Conservation (phyloP, 2,329 filamentous ascomycete species). For the Lasiodiplodia hormozganensis region DNA sequence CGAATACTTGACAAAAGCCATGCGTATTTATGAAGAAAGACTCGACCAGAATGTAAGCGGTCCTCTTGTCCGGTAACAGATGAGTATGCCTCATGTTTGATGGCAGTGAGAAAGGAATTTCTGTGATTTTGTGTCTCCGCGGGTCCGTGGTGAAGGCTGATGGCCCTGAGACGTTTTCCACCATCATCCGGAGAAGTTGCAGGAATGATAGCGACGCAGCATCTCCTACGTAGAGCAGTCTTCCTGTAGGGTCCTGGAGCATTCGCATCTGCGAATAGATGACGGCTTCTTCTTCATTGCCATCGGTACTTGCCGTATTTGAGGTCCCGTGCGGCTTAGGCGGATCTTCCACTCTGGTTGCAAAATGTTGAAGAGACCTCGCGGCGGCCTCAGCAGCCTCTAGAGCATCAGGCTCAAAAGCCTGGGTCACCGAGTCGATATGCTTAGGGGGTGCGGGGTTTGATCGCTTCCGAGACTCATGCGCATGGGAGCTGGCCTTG, state of each 20-base stretch:
- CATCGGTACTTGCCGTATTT: constrained; percentile 48
- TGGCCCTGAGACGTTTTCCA: constrained; percentile 60
- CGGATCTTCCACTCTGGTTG: constrained; percentile 35
- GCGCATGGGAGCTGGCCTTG: not conserved
- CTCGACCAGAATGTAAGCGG: constrained; percentile 61
- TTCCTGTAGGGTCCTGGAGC: constrained; percentile 65
- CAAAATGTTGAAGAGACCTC: constrained; percentile 37
- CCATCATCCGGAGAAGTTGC: constrained; percentile 66
- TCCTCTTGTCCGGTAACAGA: constrained; percentile 63
- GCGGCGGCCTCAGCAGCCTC: constrained; percentile 35
- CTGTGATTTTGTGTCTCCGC: constrained; percentile 63
- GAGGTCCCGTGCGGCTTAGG: constrained; percentile 37
- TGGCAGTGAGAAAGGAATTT: constrained; percentile 59
- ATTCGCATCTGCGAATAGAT: constrained; percentile 64
- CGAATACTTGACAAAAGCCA: constrained; percentile 67
- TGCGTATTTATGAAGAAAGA: constrained; percentile 70
- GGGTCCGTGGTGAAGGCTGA: constrained; percentile 67
- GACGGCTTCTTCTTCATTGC: constrained; percentile 62
- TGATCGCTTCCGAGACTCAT: not conserved
- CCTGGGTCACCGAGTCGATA: constrained; percentile 29
- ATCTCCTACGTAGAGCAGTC: constrained; percentile 68
- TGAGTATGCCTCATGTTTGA: constrained; percentile 56
- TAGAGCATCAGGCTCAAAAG: constrained; percentile 33
- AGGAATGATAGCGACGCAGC: constrained; percentile 68
- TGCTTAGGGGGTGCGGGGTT: not conserved